Evolutionary conservation across 1,284 basidiomycete species (phyloP).

Genomic region (Cutaneotrichosporon mucoides): DNA sequence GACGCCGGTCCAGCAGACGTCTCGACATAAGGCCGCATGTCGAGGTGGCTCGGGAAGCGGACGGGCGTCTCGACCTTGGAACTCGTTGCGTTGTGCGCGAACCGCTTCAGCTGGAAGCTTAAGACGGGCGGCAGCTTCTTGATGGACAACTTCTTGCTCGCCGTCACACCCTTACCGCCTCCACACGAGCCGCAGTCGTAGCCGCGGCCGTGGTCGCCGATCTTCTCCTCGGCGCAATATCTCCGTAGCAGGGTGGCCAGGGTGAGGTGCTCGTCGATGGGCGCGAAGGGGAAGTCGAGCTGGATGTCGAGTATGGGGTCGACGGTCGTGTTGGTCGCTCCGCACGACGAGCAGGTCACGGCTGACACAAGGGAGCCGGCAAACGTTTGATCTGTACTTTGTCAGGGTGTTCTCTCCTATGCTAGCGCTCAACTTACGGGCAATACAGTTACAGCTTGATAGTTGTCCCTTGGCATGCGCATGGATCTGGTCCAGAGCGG

Average conservation of each 20-base stretch:
- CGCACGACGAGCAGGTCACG: conserved; percentile 73
- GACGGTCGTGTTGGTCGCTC: conserved; percentile 68
- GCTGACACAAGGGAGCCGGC: conserved; percentile 82
- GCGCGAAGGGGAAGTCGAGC: conserved; percentile 60
- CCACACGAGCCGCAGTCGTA: conserved; percentile 47
- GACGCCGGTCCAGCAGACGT: conserved; percentile 14
- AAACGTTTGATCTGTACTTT: conserved; percentile 65
- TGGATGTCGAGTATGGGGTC: conserved; percentile 92
- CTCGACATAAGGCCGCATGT: conserved; percentile 79
- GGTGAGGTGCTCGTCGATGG: conserved; percentile 12
- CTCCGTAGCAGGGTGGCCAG: conserved; percentile 34
- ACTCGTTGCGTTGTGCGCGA: conserved; percentile 77
- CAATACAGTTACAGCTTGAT: conserved; percentile 73
- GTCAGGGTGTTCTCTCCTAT: no score
- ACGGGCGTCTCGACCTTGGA: conserved; percentile 83
- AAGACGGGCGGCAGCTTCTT: conserved; percentile 82
- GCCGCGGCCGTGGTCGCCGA: conserved; percentile 41
- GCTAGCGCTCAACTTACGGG: conserved; percentile 49
- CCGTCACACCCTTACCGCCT: conserved; percentile 46
- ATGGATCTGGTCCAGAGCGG: conserved; percentile 75
- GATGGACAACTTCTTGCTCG: conserved; percentile 78
- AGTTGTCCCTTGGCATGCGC: conserved; percentile 61
- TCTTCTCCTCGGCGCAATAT: conserved; percentile 40
- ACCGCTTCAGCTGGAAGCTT: conserved; percentile 95
- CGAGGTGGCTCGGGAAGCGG: conserved; percentile 74